Conservation (phyloP, 2,329 filamentous ascomycete genomes). For the Monilinia aucupariae region DNA sequence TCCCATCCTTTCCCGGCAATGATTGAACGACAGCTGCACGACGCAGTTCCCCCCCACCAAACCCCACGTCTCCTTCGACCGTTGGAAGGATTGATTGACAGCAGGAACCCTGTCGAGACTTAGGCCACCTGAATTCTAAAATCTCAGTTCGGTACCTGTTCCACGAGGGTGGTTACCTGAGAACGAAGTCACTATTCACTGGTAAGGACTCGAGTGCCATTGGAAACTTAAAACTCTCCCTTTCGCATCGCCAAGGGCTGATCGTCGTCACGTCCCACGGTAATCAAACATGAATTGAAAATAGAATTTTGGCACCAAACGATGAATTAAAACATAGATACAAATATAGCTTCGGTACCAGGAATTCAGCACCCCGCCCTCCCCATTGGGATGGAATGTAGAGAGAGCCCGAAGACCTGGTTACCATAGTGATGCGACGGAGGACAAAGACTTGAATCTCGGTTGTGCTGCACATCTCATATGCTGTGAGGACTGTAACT, state of each 20-base stretch:
- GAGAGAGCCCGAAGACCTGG: constrained; percentile 5
- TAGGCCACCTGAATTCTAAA: not conserved
- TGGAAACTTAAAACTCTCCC: not conserved
- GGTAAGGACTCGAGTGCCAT: too few species aligned
- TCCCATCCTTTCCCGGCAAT: not conserved
- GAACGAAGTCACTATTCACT: not conserved
- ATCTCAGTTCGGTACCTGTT: not conserved
- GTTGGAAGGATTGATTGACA: not conserved
- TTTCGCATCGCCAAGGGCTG: not conserved
- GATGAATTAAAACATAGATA: not conserved
- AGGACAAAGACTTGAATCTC: not conserved
- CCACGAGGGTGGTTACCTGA: not conserved
- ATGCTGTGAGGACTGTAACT: not conserved
- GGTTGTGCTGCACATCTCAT: not conserved
- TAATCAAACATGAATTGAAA: not conserved
- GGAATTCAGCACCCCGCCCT: not conserved
- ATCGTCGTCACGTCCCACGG: not conserved
- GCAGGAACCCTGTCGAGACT: constrained; percentile 3
- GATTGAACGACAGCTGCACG: not conserved
- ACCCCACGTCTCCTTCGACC: constrained; percentile 2
- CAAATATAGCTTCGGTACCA: not conserved
- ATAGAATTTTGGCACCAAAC: not conserved
- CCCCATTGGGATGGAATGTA: not conserved
- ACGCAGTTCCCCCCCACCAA: constrained; percentile 5
- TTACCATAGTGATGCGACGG: not conserved